These are phyloP conservation scores for Solanum aculeatissimum DNA, from an alignment of 305 asterid species.

Conservation along the genomic window DNA sequence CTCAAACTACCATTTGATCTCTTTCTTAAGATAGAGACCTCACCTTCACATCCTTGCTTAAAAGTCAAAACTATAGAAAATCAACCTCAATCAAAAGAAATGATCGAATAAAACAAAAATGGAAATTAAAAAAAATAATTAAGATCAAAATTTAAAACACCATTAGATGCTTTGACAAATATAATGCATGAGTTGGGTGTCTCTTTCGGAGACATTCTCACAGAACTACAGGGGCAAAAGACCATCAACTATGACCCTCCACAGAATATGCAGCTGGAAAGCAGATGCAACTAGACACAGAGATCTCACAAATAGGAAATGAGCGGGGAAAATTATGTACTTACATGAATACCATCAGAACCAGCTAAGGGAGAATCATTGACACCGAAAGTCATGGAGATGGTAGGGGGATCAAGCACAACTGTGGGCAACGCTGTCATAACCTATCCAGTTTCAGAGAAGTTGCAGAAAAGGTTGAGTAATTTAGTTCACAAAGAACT, in stretches of 20 bases:
- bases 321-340: constrained; percentile 5
- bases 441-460: constrained; percentile 40
- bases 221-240: background rate
- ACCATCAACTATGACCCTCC: background rate
- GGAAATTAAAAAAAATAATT: background rate
- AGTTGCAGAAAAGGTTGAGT: background rate
- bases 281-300: background rate
- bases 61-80: background rate
- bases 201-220: background rate
- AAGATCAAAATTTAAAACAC: background rate
- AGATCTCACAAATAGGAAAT: background rate
- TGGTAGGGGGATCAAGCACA: constrained; percentile 97
- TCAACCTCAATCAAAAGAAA: background rate
- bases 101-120: background rate
- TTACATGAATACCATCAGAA: constrained; percentile 89
- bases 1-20: background rate
- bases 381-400: constrained; percentile 97
- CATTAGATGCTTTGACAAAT: background rate
- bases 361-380: constrained; percentile 99
- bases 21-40: background rate
- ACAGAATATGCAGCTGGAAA: background rate
- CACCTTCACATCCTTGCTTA: background rate
- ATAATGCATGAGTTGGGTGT: background rate
- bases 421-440: constrained; percentile 79
- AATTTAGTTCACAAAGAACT: background rate